phyloP scores from a whole-genome alignment of 2,329 filamentous ascomycete genomes.

The Cercospora berteroae region DNA sequence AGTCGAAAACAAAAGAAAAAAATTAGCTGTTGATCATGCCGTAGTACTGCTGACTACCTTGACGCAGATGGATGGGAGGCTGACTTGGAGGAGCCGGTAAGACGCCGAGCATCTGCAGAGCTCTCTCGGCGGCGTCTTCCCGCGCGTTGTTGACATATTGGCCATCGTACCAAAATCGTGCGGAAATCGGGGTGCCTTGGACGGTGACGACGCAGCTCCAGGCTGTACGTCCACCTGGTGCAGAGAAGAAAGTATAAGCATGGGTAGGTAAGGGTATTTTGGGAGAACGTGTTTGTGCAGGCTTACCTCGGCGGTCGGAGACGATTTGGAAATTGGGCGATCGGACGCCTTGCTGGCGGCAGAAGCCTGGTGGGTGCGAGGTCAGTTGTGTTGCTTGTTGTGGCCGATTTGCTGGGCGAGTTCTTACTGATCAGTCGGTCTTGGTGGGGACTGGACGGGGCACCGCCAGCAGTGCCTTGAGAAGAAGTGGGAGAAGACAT shows the following conservation, averaged over 20 bases:
- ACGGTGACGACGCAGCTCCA: conserved; percentile 84
- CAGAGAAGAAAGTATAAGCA: not conserved
- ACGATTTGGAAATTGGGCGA: conserved; percentile 60
- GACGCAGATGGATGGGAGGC: conserved; percentile 26
- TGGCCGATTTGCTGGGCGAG: not conserved
- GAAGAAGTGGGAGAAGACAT: conserved; percentile 27
- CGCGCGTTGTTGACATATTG: conserved; percentile 82
- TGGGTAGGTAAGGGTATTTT: not conserved
- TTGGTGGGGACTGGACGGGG: conserved; percentile 32
- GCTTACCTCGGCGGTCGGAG: conserved; percentile 70
- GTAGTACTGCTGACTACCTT: conserved; percentile 28
- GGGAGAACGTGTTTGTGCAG: not conserved
- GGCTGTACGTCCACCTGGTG: conserved; percentile 77
- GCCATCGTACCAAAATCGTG: conserved; percentile 89
- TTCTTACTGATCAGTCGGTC: conserved; percentile 37
- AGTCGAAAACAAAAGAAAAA: not conserved
- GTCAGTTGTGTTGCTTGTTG: not conserved
- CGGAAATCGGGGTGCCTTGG: conserved; percentile 62
- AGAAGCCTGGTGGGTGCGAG: conserved; percentile 28
- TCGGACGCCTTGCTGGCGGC: conserved; percentile 28
- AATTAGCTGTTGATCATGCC: conserved; percentile 24
- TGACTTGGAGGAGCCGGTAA: conserved; percentile 28
- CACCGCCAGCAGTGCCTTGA: conserved; percentile 19
- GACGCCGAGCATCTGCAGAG: conserved; percentile 57
- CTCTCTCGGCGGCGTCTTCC: conserved; percentile 87